These are phyloP conservation scores for Backusella morwellensis DNA, from an alignment of 192 early-diverging fungal genomes.

Conservation along the genomic window DNA sequence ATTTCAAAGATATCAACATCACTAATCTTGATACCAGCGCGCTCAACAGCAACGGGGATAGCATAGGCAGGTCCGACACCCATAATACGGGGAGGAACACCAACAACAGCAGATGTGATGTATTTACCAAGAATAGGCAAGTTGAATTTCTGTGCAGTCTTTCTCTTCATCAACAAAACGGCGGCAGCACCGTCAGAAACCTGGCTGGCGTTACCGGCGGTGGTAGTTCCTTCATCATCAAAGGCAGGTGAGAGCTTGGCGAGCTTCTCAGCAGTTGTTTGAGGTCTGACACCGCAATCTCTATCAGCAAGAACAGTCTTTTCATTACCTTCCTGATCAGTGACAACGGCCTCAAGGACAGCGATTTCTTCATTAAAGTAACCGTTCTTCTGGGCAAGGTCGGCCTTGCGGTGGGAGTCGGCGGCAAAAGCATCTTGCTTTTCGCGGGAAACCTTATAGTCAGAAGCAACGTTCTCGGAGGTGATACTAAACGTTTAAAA, in stretches of 20 bases:
- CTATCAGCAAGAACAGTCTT: constrained; percentile 59
- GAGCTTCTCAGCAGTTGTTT: constrained; percentile 81
- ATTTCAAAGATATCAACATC: constrained; percentile 79
- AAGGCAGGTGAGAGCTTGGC: constrained; percentile 88
- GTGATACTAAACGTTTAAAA: constrained; percentile 45
- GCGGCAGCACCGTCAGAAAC: constrained; percentile 82
- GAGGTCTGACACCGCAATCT: constrained; percentile 60
- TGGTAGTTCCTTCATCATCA: constrained; percentile 84
- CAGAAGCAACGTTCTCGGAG: constrained; percentile 77
- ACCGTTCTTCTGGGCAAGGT: constrained; percentile 60
- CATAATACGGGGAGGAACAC: constrained; percentile 83
- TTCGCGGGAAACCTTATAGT: constrained; percentile 74
- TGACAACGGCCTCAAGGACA: constrained; percentile 41
- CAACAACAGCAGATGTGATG: constrained; percentile 71
- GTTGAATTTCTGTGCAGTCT: constrained; percentile 52
- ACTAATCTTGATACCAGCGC: constrained; percentile 55
- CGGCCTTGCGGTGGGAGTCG: constrained; percentile 74
- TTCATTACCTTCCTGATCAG: constrained; percentile 65
- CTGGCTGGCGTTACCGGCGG: constrained; percentile 82
- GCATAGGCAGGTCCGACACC: constrained; percentile 86
- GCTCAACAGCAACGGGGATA: constrained; percentile 73
- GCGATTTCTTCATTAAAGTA: constrained; percentile 69
- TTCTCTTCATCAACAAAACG: constrained; percentile 68
- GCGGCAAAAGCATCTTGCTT: constrained; percentile 81
- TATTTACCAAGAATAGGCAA: constrained; percentile 56